phyloP scores from a whole-genome alignment of 176 grass and related monocot genomes.

The Hyparrhenia diplandra region DNA sequence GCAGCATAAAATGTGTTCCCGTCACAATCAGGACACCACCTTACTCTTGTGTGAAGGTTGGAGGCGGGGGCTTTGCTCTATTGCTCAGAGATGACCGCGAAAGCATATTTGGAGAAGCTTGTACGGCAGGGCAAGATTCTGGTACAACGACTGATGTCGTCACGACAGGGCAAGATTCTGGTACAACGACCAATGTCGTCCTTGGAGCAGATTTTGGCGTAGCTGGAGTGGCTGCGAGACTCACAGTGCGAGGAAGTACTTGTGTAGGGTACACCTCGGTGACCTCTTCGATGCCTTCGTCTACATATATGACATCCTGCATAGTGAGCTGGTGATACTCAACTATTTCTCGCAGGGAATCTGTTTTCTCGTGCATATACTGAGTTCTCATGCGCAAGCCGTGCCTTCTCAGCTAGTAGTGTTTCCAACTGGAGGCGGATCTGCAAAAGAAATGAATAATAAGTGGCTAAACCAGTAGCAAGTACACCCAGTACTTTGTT shows the following conservation, averaged over 20 bases:
- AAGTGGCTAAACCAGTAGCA: not conserved
- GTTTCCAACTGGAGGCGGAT: conserved; percentile 90
- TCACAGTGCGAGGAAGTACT: conserved; percentile 39
- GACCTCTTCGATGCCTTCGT: conserved; percentile 96
- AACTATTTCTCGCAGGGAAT: conserved; percentile 91
- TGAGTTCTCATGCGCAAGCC: conserved; percentile 81
- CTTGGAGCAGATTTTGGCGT: conserved; percentile 27
- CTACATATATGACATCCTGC: conserved; percentile 93
- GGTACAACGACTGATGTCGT: too few species aligned
- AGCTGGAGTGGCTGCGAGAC: conserved; percentile 2
- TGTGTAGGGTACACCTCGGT: conserved; percentile 80
- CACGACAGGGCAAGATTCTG: conserved; percentile 47
- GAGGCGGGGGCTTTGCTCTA: not conserved
- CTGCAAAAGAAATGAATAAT: conserved; percentile 37
- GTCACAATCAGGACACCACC: not conserved
- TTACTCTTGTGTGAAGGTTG: conserved; percentile 2
- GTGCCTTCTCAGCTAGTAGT: conserved; percentile 29
- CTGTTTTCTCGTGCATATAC: conserved; percentile 92
- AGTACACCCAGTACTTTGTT: not conserved
- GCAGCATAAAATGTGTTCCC: conserved; percentile 12
- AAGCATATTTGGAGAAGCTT: conserved; percentile 33
- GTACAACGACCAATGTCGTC: conserved; percentile 26
- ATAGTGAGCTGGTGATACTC: conserved; percentile 99
- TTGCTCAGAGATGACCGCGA: conserved; percentile 13
- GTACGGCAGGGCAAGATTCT: conserved; percentile 36